Conservation (phyloP, 2,329 filamentous ascomycete genomes). For the Neonectria sp. region DNA sequence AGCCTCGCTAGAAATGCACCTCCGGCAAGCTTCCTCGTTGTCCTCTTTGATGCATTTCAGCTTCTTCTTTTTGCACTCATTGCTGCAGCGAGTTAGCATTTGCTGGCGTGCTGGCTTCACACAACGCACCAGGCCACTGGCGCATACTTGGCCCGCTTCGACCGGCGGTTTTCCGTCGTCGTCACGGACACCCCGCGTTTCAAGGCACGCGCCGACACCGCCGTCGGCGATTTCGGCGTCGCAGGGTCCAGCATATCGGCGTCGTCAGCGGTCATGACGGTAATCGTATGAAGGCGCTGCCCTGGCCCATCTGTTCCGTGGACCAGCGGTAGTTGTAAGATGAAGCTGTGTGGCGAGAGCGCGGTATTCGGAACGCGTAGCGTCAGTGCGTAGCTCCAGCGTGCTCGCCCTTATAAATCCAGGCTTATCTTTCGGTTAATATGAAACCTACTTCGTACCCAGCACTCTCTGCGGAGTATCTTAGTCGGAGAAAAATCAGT, state of each 20-base stretch:
- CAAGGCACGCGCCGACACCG: constrained; percentile 10
- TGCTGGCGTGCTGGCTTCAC: background rate
- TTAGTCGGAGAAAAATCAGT: too few species aligned
- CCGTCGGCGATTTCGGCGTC: constrained; percentile 21
- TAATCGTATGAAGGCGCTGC: too few species aligned
- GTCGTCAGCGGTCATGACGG: constrained; percentile 19
- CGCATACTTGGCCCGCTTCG: constrained; percentile 56
- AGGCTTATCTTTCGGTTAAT: too few species aligned
- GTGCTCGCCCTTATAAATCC: too few species aligned
- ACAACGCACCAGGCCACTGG: constrained; percentile 53
- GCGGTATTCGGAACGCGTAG: too few species aligned
- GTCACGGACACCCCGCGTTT: constrained; percentile 11
- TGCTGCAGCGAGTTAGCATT: constrained; percentile 40
- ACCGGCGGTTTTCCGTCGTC: constrained; percentile 19
- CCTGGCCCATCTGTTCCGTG: too few species aligned
- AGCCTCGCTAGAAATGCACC: constrained; percentile 48
- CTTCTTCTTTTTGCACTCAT: constrained; percentile 59
- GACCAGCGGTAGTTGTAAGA: too few species aligned
- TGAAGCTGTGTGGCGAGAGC: too few species aligned
- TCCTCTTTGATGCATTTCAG: constrained; percentile 55
- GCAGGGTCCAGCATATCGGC: constrained; percentile 12
- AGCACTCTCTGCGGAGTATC: too few species aligned
- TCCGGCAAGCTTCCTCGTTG: constrained; percentile 46
- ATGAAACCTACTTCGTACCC: too few species aligned
- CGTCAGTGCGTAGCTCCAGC: too few species aligned